These are phyloP conservation scores for Aspergillus steynii DNA, from an alignment of 495 filamentous ascomycete species.

Conservation along the genomic window DNA sequence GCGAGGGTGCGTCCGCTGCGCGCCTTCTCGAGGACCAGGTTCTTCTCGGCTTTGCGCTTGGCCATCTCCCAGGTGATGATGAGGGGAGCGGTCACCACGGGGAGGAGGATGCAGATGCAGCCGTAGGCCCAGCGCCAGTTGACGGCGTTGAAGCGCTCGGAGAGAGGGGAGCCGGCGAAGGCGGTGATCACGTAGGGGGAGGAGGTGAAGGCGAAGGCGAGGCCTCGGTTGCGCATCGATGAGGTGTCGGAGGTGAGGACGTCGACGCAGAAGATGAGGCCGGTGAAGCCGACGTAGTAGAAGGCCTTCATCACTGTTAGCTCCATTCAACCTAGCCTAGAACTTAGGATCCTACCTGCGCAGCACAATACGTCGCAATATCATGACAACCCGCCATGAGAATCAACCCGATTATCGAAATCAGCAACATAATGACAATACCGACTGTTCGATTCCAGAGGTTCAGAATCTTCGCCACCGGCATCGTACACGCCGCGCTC, in stretches of 20 bases:
- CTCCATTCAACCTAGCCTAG: background rate
- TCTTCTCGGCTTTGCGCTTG: slow-evolving; percentile 52
- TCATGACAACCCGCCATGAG: slow-evolving; percentile 51
- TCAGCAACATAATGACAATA: slow-evolving; percentile 45
- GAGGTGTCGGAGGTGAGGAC: slow-evolving; percentile 65
- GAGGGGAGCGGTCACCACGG: slow-evolving; percentile 53
- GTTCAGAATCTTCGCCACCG: slow-evolving; percentile 67
- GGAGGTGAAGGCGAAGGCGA: slow-evolving; percentile 58
- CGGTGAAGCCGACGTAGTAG: slow-evolving; percentile 55
- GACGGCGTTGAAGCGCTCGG: slow-evolving; percentile 42
- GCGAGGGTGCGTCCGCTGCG: slow-evolving; percentile 36
- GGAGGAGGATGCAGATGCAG: slow-evolving; percentile 58
- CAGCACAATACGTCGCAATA: slow-evolving; percentile 50
- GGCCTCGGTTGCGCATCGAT: slow-evolving; percentile 54
- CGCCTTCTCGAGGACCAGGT: slow-evolving; percentile 29
- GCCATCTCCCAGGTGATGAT: slow-evolving; percentile 49
- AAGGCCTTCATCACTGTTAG: slow-evolving; percentile 32
- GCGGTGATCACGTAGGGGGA: slow-evolving; percentile 55
- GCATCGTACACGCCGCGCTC: slow-evolving; percentile 40
- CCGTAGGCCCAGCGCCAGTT: slow-evolving; percentile 64
- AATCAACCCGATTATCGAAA: slow-evolving; percentile 42
- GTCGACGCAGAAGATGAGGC: slow-evolving; percentile 53
- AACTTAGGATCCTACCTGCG: slow-evolving; percentile 32
- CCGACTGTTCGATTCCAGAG: slow-evolving; percentile 60
- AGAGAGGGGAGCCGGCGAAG: slow-evolving; percentile 28